phyloP scores from a whole-genome alignment of 2,329 filamentous ascomycete genomes.

The Trichophyton equinum region DNA sequence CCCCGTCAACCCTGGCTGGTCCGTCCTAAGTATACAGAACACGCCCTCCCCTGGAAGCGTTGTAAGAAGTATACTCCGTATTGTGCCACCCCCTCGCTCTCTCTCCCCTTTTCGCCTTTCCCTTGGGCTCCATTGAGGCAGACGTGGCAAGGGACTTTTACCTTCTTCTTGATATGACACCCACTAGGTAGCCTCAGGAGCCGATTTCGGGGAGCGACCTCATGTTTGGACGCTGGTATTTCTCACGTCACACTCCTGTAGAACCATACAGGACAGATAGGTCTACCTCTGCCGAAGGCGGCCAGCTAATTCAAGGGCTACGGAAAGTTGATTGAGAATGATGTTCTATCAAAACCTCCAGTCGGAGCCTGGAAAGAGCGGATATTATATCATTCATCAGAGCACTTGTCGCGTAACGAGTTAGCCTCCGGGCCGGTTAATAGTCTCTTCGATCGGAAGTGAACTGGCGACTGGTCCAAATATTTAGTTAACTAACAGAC shows the following conservation, averaged over 20 bases:
- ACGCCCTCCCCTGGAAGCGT: neutral
- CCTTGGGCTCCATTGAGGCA: neutral
- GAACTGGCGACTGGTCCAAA: neutral
- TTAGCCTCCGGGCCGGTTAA: neutral
- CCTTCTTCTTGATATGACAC: neutral
- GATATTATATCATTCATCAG: neutral
- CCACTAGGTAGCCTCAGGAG: neutral
- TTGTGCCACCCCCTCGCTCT: too few species aligned
- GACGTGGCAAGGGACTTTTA: neutral
- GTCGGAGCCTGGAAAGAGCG: neutral
- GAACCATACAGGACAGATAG: neutral
- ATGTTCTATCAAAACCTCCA: neutral
- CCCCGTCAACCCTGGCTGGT: neutral
- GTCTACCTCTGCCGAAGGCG: neutral
- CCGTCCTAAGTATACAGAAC: too few species aligned
- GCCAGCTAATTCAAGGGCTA: neutral
- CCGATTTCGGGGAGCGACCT: neutral
- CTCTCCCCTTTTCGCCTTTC: neutral
- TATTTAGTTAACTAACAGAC: too few species aligned
- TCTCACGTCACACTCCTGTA: neutral
- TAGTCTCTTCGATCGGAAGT: neutral
- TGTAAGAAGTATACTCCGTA: too few species aligned
- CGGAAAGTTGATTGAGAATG: neutral
- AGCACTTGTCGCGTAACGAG: neutral
- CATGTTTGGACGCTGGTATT: neutral